Evolutionary conservation across 2,329 filamentous ascomycete species (phyloP).

Genomic region (Colletotrichum godetiae): DNA sequence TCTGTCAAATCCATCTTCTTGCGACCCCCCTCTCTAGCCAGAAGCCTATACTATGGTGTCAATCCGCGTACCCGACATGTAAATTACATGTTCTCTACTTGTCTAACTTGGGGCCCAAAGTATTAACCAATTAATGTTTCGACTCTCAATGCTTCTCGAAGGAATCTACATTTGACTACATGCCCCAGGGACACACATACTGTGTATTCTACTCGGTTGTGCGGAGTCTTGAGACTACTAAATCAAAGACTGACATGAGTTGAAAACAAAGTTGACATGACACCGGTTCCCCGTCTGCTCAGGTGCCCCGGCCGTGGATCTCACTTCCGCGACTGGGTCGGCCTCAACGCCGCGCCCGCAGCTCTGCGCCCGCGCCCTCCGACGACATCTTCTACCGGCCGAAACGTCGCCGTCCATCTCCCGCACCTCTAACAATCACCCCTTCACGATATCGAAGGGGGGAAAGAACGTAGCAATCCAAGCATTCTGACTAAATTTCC

Average conservation of each 20-base stretch:
- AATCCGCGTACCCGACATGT: background rate
- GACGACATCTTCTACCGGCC: background rate
- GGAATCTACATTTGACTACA: background rate
- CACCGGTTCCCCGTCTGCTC: slow-evolving; percentile 1
- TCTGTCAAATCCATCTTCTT: background rate
- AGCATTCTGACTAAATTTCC: background rate
- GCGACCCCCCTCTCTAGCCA: background rate
- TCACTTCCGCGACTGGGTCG: slow-evolving; percentile 11
- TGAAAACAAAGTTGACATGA: slow-evolving; percentile 6
- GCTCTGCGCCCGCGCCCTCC: slow-evolving; percentile 25
- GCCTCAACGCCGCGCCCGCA: slow-evolving; percentile 27
- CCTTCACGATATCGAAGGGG: background rate
- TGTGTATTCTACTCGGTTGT: background rate
- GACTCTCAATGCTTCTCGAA: background rate
- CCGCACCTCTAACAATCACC: background rate
- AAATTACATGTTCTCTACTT: too few relatives aligned
- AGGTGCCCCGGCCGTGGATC: background rate
- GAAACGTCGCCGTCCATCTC: slow-evolving; percentile 5
- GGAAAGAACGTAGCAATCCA: background rate
- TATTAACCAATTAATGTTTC: background rate
- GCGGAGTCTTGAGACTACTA: slow-evolving; percentile 13
- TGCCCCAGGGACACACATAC: background rate
- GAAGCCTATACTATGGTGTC: slow-evolving; percentile 7
- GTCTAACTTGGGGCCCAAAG: background rate
- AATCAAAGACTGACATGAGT: background rate